Conservation (phyloP, 495 filamentous ascomycete genomes). For the Lasiosphaeria ovina region DNA sequence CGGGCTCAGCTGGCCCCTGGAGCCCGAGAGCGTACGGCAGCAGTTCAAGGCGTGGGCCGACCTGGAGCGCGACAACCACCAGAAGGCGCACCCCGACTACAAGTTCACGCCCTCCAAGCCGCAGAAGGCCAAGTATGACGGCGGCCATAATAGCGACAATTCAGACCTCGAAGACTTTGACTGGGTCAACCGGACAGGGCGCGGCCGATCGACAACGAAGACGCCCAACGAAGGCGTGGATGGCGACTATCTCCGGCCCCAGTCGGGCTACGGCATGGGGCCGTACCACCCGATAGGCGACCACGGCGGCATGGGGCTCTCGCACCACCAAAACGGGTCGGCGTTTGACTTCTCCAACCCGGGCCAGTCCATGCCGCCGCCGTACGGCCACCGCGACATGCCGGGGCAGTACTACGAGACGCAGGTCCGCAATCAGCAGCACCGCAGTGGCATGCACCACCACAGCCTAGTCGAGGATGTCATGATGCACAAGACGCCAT, state of each 20-base stretch:
- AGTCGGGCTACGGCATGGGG: constrained; percentile 27
- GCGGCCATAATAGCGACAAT: constrained; percentile 32
- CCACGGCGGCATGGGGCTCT: constrained; percentile 30
- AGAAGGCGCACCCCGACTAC: constrained; percentile 83
- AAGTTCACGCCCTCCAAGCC: constrained; percentile 90
- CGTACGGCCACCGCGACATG: constrained; percentile 52
- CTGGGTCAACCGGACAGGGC: constrained; percentile 23
- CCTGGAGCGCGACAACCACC: constrained; percentile 83
- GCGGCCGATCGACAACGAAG: constrained; percentile 30
- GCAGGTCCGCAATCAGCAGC: constrained; percentile 43
- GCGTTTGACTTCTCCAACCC: constrained; percentile 63
- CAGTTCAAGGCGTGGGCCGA: constrained; percentile 79
- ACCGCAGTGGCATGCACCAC: constrained; percentile 25
- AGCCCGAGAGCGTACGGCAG: constrained; percentile 66
- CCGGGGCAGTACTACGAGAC: constrained; percentile 63
- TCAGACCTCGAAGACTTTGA: constrained; percentile 39
- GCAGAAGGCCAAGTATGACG: constrained; percentile 48
- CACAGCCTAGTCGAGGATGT: constrained; percentile 51
- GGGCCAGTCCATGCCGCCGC: constrained; percentile 54
- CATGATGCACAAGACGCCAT: constrained; percentile 46
- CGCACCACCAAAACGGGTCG: constrained; percentile 47
- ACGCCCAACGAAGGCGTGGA: constrained; percentile 33
- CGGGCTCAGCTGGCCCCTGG: constrained; percentile 82
- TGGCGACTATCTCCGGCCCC: constrained; percentile 36
- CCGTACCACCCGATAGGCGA: constrained; percentile 25